Percentiles rank a stretch among this genome's conserved stretches.
Conservation (phyloP, 2,329 filamentous ascomycete genomes). For the Trichophyton equinum region DNA sequence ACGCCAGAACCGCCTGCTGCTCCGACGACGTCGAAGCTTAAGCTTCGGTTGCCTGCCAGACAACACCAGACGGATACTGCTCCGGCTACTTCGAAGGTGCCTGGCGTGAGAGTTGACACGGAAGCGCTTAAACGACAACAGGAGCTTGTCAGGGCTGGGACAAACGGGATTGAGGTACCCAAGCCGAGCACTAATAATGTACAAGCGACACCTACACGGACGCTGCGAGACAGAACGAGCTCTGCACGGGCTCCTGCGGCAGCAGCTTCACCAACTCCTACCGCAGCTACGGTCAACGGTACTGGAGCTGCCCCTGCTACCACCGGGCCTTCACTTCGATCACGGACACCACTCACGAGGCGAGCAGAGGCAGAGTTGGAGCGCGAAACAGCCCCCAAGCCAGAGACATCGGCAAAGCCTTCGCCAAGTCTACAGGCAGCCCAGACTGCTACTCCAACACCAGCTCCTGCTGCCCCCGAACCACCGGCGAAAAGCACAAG, state of each 20-base stretch:
- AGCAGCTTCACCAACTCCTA: constrained; percentile 1
- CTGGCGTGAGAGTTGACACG: constrained; percentile 42
- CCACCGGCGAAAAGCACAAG: not conserved
- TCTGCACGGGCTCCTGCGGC: not conserved
- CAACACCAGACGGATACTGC: constrained; percentile 35
- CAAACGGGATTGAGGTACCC: constrained; percentile 17
- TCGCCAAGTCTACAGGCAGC: not conserved
- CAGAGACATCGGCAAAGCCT: not conserved
- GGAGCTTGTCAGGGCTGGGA: constrained; percentile 39
- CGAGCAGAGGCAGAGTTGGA: constrained; percentile 1
- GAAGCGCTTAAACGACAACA: constrained; percentile 43
- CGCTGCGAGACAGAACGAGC: constrained; percentile 25
- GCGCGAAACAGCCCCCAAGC: not conserved
- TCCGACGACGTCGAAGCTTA: constrained; percentile 44
- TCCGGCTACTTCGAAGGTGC: constrained; percentile 27
- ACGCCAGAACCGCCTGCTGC: constrained; percentile 28
- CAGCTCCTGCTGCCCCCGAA: not conserved
- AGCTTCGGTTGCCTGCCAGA: constrained; percentile 54
- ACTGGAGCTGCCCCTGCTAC: not conserved
- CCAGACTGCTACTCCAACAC: not conserved
- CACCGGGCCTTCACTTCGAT: not conserved
- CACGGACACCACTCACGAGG: not conserved
- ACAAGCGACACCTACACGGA: constrained; percentile 18
- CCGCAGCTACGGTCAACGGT: not conserved
- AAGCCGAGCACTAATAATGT: constrained; percentile 8